Conservation (phyloP, 176 grass and related monocot genomes). For the Rhynchospora pubera region DNA sequence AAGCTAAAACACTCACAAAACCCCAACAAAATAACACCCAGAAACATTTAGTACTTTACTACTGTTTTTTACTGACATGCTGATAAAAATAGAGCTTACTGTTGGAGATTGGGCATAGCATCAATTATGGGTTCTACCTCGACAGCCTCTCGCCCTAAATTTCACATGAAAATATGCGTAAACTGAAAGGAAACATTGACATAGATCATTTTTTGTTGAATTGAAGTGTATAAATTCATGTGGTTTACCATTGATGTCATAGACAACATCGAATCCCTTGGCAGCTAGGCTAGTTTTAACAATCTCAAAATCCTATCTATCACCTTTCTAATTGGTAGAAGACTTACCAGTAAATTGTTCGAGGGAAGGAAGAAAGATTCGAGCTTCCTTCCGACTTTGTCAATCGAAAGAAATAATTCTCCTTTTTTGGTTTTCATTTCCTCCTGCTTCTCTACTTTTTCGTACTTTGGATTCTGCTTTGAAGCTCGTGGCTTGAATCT, state of each 20-base stretch:
- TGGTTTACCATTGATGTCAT: conserved; percentile 80
- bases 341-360: too few relatives aligned
- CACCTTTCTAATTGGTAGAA: conserved; percentile 97
- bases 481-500: too few relatives aligned
- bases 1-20: not conserved
- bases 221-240: not conserved
- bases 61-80: not conserved
- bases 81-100: conserved; percentile 43
- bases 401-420: too few relatives aligned
- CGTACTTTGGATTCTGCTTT: too few relatives aligned
- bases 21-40: not conserved
- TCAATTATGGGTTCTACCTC: conserved; percentile 77
- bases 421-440: too few relatives aligned
- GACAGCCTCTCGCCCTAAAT: conserved; percentile 67
- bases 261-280: conserved; percentile 79
- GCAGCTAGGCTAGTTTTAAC: conserved; percentile 75
- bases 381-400: too few relatives aligned
- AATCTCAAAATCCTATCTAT: conserved; percentile 82
- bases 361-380: too few relatives aligned
- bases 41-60: not conserved
- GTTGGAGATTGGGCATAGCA: conserved; percentile 76
- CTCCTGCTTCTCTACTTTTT: too few relatives aligned
- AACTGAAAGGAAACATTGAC: not conserved
- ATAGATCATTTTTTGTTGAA: not conserved
- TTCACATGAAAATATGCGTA: not conserved